Base-by-base conservation (phyloP, 176 grass and related monocot genomes). In the Zoysia japonica region DNA sequence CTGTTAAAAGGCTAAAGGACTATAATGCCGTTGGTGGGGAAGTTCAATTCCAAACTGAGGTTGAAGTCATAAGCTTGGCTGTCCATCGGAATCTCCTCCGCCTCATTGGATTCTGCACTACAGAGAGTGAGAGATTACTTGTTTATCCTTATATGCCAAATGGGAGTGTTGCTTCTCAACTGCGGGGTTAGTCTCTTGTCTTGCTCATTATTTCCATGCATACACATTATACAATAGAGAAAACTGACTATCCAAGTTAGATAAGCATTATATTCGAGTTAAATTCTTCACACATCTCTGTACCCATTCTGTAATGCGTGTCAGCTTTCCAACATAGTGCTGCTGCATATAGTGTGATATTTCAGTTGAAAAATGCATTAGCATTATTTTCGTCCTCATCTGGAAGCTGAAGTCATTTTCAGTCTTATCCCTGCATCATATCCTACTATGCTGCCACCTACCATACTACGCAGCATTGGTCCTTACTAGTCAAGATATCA, bases 121-220 rank as follows among this genome's bases (percentile, higher is more conserved):
- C 90, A 12, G 92, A 98, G 74, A 94, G 88, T 6, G 95, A 94
- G 76, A 84, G 95, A 43, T 83, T 98, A 47, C 95, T 98, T 83
- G 90, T 94, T 46, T 98, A 98, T 82, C 95, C 95, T 76, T 94
- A 89, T 45, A 98, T 98, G 95, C 87, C 92, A 37, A 98, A 98
- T 78, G 90, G 92, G 78, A 98, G 95, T 81, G 95, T 98, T 80
- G 95, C 95, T 85, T 98, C 95, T 83, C 95, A 90, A 47, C 80
- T 98, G 53, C 89, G 95, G 69, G 94, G 94, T 97, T 20, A 79
- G 72, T 93, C 13, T 17, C 7, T 85, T 53, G 40, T 76, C 15
- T 67, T 70, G 35, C 52, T 52, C 9, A 41, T 72, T 52, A 71
- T 40, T 61, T 67, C 52, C 11, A 74, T 68, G 36, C n/a, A 3